phyloP scores from a whole-genome alignment of 2,329 filamentous ascomycete species.

The Colletotrichum lentis region DNA sequence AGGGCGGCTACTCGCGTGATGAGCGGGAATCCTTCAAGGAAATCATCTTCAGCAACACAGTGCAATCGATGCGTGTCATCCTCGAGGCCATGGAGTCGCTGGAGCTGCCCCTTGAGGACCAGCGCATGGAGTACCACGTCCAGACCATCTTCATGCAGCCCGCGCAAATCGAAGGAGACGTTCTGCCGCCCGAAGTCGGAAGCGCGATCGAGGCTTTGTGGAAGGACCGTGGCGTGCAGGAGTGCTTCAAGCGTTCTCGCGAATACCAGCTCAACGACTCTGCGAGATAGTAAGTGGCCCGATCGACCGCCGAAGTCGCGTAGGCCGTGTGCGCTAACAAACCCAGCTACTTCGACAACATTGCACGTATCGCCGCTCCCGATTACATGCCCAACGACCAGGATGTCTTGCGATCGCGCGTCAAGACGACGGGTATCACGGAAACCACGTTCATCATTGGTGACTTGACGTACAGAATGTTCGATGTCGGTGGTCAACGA shows the following conservation, averaged over 20 bases:
- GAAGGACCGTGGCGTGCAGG: conserved; percentile 91
- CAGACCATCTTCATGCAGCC: conserved; percentile 99
- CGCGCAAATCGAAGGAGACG: conserved; percentile 94
- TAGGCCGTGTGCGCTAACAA: conserved; percentile 1
- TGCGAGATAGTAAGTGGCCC: conserved; percentile 83
- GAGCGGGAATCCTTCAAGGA: conserved; percentile 76
- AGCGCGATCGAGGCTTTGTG: conserved; percentile 91
- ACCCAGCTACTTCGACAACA: conserved; percentile 90
- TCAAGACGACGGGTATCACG: conserved; percentile 97
- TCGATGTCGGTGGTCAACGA: conserved; percentile 94
- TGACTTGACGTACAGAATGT: conserved; percentile 95
- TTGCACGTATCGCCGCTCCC: conserved; percentile 86
- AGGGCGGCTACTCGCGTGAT: conserved; percentile 97
- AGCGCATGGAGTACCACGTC: conserved; percentile 94
- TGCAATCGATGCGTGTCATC: conserved; percentile 75
- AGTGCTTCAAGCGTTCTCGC: conserved; percentile 93
- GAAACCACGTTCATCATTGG: conserved; percentile 97
- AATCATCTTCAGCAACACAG: conserved; percentile 75
- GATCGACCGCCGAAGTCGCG: conserved; percentile 45
- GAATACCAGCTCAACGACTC: conserved; percentile 98
- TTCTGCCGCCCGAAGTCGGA: conserved; percentile 91
- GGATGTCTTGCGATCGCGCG: conserved; percentile 92
- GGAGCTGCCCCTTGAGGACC: conserved; percentile 85
- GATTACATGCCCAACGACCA: conserved; percentile 96
- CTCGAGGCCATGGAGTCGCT: conserved; percentile 74